These are phyloP conservation scores for Phytopythium vexans DNA, from an alignment of 352 stramenopile species.

Conservation along the genomic window DNA sequence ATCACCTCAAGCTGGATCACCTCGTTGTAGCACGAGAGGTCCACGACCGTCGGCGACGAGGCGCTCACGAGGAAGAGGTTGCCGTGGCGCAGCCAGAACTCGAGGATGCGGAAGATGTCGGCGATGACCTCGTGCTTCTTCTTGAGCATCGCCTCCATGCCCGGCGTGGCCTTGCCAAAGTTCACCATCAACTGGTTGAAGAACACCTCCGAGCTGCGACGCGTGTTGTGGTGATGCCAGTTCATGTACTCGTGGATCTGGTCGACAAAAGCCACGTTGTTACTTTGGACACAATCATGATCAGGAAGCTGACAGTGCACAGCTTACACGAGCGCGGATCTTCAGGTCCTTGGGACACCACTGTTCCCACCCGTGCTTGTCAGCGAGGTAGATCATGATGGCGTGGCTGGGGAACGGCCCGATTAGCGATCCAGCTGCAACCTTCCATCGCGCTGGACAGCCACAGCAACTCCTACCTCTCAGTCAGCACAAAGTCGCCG, in stretches of 20 bases:
- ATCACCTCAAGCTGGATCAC: slow-evolving; percentile 73
- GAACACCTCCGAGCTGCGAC: slow-evolving; percentile 58
- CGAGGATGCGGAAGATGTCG: slow-evolving; percentile 57
- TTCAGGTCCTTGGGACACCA: slow-evolving; percentile 62
- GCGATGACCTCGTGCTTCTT: slow-evolving; percentile 53
- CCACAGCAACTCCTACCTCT: slow-evolving; percentile 29
- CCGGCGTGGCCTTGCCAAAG: slow-evolving; percentile 37
- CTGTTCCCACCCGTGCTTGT: slow-evolving; percentile 62
- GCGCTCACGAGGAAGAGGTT: slow-evolving; percentile 61
- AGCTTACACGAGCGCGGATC: slow-evolving; percentile 50
- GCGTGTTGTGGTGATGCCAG: slow-evolving; percentile 76
- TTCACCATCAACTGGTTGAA: slow-evolving; percentile 62
- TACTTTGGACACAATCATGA: background rate
- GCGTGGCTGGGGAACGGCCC: slow-evolving; percentile 35
- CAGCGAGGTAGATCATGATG: slow-evolving; percentile 70
- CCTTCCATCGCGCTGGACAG: background rate
- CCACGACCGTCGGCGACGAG: slow-evolving; percentile 51
- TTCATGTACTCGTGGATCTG: slow-evolving; percentile 81
- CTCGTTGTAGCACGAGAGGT: slow-evolving; percentile 81
- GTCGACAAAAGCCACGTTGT: background rate
- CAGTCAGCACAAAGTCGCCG: slow-evolving; percentile 58
- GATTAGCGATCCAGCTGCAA: background rate
- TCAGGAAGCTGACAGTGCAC: slow-evolving; percentile 5
- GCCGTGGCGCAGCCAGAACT: slow-evolving; percentile 62
- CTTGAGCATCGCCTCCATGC: slow-evolving; percentile 43